Evolutionary conservation across 495 filamentous ascomycete species (phyloP), one percentile per base, ranked within the genome.

Genomic region (Hypoxylon trugodes): DNA sequence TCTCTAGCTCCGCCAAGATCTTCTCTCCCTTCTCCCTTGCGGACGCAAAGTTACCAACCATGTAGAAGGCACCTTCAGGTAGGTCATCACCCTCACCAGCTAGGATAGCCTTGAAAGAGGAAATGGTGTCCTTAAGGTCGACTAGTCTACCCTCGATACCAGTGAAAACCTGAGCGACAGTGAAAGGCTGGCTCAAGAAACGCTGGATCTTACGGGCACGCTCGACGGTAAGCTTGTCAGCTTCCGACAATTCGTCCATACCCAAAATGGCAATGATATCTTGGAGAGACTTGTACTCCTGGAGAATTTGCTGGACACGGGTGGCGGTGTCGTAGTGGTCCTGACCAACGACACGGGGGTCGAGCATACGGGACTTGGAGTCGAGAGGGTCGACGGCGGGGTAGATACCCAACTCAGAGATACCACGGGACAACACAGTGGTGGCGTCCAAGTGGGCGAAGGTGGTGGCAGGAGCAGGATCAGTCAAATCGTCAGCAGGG

Each of bases 261-360:
- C 95, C 95, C 75, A 98, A 80, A 90, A 98, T 98, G 82, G 95
- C 95, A 86, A 98, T 98, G 87, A 98, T 98, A 86, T 98, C 95
- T 81, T 98, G 95, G 63, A 98, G 90, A 56, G 94, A 97, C 90
- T 98, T 98, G 90, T 98, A 98, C 86, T 97, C 96, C 83, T 98
- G 95, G 78, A 98, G 86, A 84, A 97, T 98, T 84, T 93, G 90
- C 85, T 98, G 95, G 76, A 98, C 95, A 68, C 87, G 86, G 76
- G 89, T 90, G 81, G 95, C 95, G 70, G 89, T 95, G 36, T 91
- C 76, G 88, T 98, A 98, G 87, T 98, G 95, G 60, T 98, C 95
- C 63, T 98, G 83, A 77, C 95, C 95, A 73, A 98, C 91, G 72
- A 98, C 87, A 88, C 94, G 93, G 78, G 95, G 90, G 84, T 98